Percentiles rank a stretch among this genome's conserved stretches.
Conservation (phyloP, 2,329 filamentous ascomycete species). For the Orbilia quercus region DNA sequence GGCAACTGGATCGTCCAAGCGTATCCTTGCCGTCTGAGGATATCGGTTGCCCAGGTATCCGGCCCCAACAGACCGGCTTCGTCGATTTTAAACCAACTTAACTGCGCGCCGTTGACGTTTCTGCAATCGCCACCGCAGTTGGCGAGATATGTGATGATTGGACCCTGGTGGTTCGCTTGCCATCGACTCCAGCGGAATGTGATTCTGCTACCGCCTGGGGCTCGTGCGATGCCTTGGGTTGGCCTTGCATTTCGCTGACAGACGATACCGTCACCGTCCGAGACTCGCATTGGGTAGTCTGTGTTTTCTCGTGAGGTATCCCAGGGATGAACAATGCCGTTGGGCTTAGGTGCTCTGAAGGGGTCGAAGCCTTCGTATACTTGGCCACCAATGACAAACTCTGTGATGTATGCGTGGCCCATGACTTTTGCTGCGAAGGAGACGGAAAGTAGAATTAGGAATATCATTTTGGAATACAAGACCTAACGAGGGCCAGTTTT, state of each 20-base stretch:
- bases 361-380: slow-evolving; percentile 56
- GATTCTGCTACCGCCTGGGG: slow-evolving; percentile 66
- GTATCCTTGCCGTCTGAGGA: slow-evolving; percentile 68
- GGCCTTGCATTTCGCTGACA: slow-evolving; percentile 66
- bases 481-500: too few relatives aligned
- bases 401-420: slow-evolving; percentile 56
- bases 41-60: slow-evolving; percentile 64
- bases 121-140: slow-evolving; percentile 64
- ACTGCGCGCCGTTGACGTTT: slow-evolving; percentile 63
- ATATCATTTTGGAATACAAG: too few relatives aligned
- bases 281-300: slow-evolving; percentile 66
- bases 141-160: slow-evolving; percentile 66
- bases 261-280: slow-evolving; percentile 65
- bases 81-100: slow-evolving; percentile 66
- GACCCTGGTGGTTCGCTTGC: slow-evolving; percentile 67
- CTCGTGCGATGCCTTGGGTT: slow-evolving; percentile 63
- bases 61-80: slow-evolving; percentile 62
- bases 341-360: slow-evolving; percentile 44
- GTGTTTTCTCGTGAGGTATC: slow-evolving; percentile 15
- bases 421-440: slow-evolving; percentile 47
- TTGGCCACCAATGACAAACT: slow-evolving; percentile 56
- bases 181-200: slow-evolving; percentile 67
- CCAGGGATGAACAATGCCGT: slow-evolving; percentile 60
- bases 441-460: slow-evolving; percentile 27
- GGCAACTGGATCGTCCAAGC: slow-evolving; percentile 64